Percentiles rank a stretch among this genome's conserved stretches.
Evolutionary conservation across 129 eudicot species (phyloP).

Genomic region (Ambrosia trifida): DNA sequence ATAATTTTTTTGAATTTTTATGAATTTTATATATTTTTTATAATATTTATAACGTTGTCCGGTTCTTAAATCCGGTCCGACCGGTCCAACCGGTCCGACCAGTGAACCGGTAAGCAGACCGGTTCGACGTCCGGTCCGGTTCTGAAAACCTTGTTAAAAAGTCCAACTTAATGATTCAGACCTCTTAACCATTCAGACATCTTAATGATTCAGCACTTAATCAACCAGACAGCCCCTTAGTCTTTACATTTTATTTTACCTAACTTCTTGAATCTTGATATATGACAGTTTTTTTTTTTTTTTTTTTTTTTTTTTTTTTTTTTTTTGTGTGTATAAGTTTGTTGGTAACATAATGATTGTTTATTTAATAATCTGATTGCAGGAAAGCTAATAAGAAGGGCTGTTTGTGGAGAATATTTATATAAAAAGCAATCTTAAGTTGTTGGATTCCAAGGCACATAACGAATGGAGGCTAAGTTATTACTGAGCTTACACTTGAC

Average conservation of each 20-base stretch:
- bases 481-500: conserved; percentile 44
- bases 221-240: too few species aligned
- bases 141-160: too few species aligned
- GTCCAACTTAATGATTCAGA: too few species aligned
- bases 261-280: background rate
- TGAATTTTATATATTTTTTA: too few species aligned
- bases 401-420: conserved; percentile 11
- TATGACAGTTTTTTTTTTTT: background rate
- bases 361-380: conserved; percentile 10
- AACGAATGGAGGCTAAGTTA: conserved; percentile 57
- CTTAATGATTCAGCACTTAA: too few species aligned
- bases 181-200: too few species aligned
- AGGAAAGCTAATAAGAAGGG: conserved; percentile 13
- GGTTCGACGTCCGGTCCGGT: too few species aligned
- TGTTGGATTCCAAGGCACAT: conserved; percentile 15
- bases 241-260: background rate
- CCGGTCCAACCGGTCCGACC: too few species aligned
- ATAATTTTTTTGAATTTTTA: too few species aligned
- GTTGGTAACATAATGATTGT: conserved; percentile 6
- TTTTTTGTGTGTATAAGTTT: background rate
- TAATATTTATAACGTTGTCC: too few species aligned
- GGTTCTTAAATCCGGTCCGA: too few species aligned
- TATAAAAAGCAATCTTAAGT: conserved; percentile 2
- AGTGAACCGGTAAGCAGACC: too few species aligned
- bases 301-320: background rate